Base-by-base conservation (phyloP, 257 asterid genomes). In the Solanum corneliomulleri region DNA sequence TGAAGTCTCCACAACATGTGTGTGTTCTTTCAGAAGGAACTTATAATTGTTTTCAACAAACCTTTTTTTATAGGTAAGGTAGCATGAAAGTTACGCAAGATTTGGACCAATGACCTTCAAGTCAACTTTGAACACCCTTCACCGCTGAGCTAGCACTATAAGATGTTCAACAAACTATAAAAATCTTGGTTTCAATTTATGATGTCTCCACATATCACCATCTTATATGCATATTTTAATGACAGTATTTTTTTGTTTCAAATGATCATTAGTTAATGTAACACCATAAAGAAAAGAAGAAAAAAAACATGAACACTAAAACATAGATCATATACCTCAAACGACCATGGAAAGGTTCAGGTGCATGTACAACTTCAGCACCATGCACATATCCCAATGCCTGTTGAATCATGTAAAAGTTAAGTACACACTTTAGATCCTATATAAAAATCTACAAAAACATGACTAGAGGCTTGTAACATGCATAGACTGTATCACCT, bases 361-460 rank as follows among this genome's bases (percentile, higher is more conserved):
- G 91, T 87, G 98, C 99, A 76, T 89, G 97, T 87, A 95, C 91
- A 52, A 97, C 94, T 89, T 89, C 93, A 92, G 98, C 99, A 88
- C 98, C 99, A 89, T 97, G 98, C 41, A 89, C 99, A 66, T 93
- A 94, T 72, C 99, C 99, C 86, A 97, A 93, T 87, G 99, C 99
- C 99, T 97, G 93, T 52, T 86, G 25, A 66, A 75, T 69, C 70
- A 86, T 44, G 66, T 47, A 20, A 45, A 45, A 16, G 80, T 88
- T 69, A 80, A 18, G 69, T 80, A 49, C 68, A 29, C 85, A 29
- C 85, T 29, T 47, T 49, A 47, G 85, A 21, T 80, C 29, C 69
- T 80, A 15, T 18, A 27, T 68, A 49, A 47, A 80, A 47, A 47
- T 10, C 29, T 49, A 18, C 44, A 47, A 47, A 80, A 52, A 80